Conservation (phyloP, 148 eudicot genomes). For the Silene uniflora region DNA sequence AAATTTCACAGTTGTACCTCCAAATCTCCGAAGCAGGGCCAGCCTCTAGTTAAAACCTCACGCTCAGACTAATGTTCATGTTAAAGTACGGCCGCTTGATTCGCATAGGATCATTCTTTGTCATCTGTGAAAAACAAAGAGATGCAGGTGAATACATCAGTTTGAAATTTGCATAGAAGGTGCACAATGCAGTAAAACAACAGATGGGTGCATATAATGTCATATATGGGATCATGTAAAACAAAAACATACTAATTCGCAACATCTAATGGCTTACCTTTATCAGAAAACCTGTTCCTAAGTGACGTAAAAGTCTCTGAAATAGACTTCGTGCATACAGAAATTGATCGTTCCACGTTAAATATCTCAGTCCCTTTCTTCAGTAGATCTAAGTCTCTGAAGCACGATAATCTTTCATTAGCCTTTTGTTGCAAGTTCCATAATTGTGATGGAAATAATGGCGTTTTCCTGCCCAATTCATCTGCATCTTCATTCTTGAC, state of each 20-base stretch:
- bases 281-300: slow-evolving; percentile 24
- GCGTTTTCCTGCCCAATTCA: slow-evolving; percentile 31
- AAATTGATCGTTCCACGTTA: slow-evolving; percentile 30
- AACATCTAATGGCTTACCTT: slow-evolving; percentile 33
- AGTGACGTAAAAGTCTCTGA: slow-evolving; percentile 34
- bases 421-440: slow-evolving; percentile 37
- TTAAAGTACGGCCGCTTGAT: neutral
- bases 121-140: slow-evolving; percentile 18
- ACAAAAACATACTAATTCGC: neutral
- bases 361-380: slow-evolving; percentile 34
- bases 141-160: neutral
- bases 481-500: slow-evolving; percentile 28
- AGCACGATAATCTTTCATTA: slow-evolving; percentile 35
- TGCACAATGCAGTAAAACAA: neutral
- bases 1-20: neutral
- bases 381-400: slow-evolving; percentile 30
- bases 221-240: neutral
- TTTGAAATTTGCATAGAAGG: neutral
- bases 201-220: no score
- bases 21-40: neutral
- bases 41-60: neutral
- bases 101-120: slow-evolving; percentile 15
- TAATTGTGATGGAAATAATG: slow-evolving; percentile 23
- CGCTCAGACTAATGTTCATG: slow-evolving; percentile 1
- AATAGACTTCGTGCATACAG: slow-evolving; percentile 35